Evolutionary conservation across 208 protist species (phyloP), one percentile per base, ranked within the genome.

Genomic region (Jaenimonas drosophilae): DNA sequence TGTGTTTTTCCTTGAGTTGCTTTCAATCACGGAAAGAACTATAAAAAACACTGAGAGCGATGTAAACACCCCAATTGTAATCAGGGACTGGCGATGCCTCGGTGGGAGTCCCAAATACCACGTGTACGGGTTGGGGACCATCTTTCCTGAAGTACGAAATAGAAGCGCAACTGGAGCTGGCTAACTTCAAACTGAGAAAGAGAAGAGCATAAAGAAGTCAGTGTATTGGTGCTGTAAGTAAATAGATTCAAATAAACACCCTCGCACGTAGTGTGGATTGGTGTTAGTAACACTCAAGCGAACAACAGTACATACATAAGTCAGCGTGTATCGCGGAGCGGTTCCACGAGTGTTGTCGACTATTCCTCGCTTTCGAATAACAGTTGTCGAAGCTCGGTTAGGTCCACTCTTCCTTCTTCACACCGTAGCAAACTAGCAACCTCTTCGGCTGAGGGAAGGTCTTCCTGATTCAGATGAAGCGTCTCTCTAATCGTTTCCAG

Each of bases 361-460:
- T 32, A 42, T 23, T 44, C 33, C 24, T 47, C 50, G 25, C 28
- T 46, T 27, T 81, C 63, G 39, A 87, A 88, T 21, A 92, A 64
- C 1, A 84, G 29, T 19, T 76, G 65, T 12, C 77, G 75, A 19
- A 92, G 55, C 43, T 84, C 84, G 17, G 76, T 41, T 2, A 92
- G 46, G 49, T 87, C 76, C 7, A 92, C 49, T 40, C 57, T 53
- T 7, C 74, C 76, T 31, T 66, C 63, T 3, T 76, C 64, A 12
- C 37, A 50, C 27, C 69, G 49, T 25, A 91, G 59, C 2, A 72
- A 36, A 1, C 45, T 42, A 24, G 78, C 38, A 45, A 88, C 50
- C 23, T 84, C 75, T 28, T 86, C 68, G 0, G 52, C 57, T 11
- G 61, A 49, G 23, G 69, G 62, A 14, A 71, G 44, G 23, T 92